A percentile compares a stretch with the other conserved stretches of the same genome.
Conservation (phyloP, 768 basidiomycete genomes). For the Termitomyces sp. region DNA sequence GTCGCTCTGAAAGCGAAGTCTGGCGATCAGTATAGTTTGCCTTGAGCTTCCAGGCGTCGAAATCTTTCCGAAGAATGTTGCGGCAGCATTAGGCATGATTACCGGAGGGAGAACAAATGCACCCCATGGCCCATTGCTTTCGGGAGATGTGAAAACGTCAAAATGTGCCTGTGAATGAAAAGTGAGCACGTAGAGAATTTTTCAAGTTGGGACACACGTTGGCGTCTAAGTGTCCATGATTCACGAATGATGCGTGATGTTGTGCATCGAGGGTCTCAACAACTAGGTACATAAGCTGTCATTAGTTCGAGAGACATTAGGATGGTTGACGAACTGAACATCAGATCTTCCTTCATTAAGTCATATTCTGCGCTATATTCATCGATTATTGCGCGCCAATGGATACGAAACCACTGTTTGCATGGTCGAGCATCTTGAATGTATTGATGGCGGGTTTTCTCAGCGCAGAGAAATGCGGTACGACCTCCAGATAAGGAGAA, state of each 20-base stretch:
- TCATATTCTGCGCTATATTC: conserved; percentile 1
- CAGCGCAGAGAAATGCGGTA: conserved; percentile 9
- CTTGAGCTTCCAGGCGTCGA: background rate
- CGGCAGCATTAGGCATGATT: background rate
- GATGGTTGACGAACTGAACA: conserved; percentile 1
- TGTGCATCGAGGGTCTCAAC: conserved; percentile 10
- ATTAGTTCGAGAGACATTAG: background rate
- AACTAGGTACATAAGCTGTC: background rate
- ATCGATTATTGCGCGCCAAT: conserved; percentile 4
- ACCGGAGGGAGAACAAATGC: background rate
- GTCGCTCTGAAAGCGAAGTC: conserved; percentile 7
- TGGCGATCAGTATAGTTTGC: conserved; percentile 6
- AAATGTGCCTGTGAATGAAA: conserved; percentile 4
- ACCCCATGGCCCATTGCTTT: conserved; percentile 1
- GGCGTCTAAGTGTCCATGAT: conserved; percentile 4
- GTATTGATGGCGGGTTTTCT: conserved; percentile 7
- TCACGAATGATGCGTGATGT: conserved; percentile 6
- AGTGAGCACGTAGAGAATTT: background rate
- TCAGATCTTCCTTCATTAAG: conserved; percentile 5
- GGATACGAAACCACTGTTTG: conserved; percentile 4
- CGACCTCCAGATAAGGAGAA: conserved; percentile 6
- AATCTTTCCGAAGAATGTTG: background rate
- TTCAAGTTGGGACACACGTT: background rate
- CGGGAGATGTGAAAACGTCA: conserved; percentile 2
- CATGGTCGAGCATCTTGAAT: conserved; percentile 5